Evolutionary conservation across 192 early-diverging fungal species (phyloP).

Genomic region (Neocallimastix lanati): DNA sequence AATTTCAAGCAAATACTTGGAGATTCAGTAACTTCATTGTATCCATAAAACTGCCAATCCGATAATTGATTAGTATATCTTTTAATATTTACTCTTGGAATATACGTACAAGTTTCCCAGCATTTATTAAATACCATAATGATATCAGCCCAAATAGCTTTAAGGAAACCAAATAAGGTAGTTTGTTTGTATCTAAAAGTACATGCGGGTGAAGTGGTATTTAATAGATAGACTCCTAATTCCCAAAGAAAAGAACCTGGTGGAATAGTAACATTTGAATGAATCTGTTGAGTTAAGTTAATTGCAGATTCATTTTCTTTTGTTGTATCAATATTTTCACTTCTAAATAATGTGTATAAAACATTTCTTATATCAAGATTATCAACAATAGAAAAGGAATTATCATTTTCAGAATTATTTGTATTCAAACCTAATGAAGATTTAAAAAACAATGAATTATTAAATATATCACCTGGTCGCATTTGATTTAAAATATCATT

Average conservation of each 20-base stretch:
- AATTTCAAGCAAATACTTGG: slow-evolving; percentile 44
- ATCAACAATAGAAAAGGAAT: background rate
- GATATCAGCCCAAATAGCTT: background rate
- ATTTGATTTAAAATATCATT: background rate
- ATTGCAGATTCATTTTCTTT: background rate
- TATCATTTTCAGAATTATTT: background rate
- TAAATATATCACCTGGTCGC: background rate
- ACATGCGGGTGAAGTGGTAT: background rate
- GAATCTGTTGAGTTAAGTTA: background rate
- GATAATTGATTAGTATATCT: background rate
- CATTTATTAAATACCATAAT: background rate
- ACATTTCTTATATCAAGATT: background rate
- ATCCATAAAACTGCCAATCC: background rate
- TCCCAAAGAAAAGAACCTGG: background rate
- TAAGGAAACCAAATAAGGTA: background rate
- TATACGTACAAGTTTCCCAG: background rate
- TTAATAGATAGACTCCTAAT: background rate
- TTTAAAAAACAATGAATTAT: background rate
- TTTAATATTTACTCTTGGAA: background rate
- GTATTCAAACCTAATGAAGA: background rate
- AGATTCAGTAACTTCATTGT: background rate
- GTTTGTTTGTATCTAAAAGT: background rate
- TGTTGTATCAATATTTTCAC: background rate
- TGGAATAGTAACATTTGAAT: background rate
- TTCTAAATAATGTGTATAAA: background rate